Conservation (phyloP, 1,284 basidiomycete species). For the Apiotrichum montevideense region DNA sequence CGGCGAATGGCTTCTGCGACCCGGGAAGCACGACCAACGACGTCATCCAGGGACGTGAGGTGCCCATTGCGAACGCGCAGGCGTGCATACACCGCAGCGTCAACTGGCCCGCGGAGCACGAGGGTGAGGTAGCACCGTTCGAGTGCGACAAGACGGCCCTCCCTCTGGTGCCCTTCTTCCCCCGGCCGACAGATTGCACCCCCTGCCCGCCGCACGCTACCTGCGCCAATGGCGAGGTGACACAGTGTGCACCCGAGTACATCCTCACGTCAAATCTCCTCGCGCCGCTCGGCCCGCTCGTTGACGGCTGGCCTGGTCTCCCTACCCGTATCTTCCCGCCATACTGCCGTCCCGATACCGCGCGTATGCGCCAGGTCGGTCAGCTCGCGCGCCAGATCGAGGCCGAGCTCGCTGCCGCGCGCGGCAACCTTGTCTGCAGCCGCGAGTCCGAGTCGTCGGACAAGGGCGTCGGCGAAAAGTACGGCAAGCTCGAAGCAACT, state of each 20-base stretch:
- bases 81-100: slow-evolving; percentile 52
- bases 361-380: slow-evolving; percentile 69
- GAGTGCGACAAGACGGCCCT: slow-evolving; percentile 45
- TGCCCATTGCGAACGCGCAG: slow-evolving; percentile 51
- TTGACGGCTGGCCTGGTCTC: slow-evolving; percentile 71
- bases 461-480: slow-evolving; percentile 67
- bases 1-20: slow-evolving; percentile 76
- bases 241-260: slow-evolving; percentile 69
- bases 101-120: slow-evolving; percentile 22
- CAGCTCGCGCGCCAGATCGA: slow-evolving; percentile 69
- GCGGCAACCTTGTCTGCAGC: slow-evolving; percentile 65
- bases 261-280: slow-evolving; percentile 50
- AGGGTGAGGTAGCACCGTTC: slow-evolving; percentile 7
- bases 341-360: slow-evolving; percentile 74
- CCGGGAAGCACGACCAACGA: slow-evolving; percentile 59
- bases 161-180: slow-evolving; percentile 52
- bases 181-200: slow-evolving; percentile 66
- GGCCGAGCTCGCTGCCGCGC: slow-evolving; percentile 59
- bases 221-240: slow-evolving; percentile 57
- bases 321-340: slow-evolving; percentile 74
- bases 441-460: slow-evolving; percentile 47
- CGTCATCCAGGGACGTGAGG: slow-evolving; percentile 47
- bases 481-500: slow-evolving; percentile 60
- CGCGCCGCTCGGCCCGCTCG: slow-evolving; percentile 28
- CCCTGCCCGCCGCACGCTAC: slow-evolving; percentile 76